Percentiles rank a stretch among this genome's conserved stretches.
phyloP scores from a whole-genome alignment of 2,329 filamentous ascomycete genomes.

The Aspergillus unguis region DNA sequence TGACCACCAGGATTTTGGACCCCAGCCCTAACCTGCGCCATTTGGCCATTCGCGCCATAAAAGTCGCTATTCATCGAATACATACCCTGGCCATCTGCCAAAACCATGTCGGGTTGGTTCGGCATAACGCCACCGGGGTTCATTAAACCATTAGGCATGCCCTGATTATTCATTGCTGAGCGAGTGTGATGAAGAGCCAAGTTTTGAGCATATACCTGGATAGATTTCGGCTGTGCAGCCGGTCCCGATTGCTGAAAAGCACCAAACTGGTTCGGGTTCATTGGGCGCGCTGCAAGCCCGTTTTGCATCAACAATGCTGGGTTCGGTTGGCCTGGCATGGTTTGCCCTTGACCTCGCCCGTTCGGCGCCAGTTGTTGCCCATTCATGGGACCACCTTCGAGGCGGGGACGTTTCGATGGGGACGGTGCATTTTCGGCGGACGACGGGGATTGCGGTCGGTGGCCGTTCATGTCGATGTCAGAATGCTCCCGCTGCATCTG shows the following conservation, averaged over 20 bases:
- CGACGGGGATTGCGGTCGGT: constrained; percentile 75
- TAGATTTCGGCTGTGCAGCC: constrained; percentile 72
- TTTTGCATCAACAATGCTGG: constrained; percentile 54
- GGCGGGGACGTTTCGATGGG: constrained; percentile 81
- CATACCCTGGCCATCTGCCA: constrained; percentile 57
- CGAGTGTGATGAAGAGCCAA: constrained; percentile 75
- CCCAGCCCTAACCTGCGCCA: constrained; percentile 44
- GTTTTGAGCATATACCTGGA: constrained; percentile 82
- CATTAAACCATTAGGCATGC: constrained; percentile 69
- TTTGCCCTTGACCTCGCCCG: constrained; percentile 64
- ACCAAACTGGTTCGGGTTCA: constrained; percentile 75
- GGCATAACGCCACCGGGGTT: constrained; percentile 60
- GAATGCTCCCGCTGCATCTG: constrained; percentile 87
- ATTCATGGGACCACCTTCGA: constrained; percentile 72
- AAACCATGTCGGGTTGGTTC: constrained; percentile 79
- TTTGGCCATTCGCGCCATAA: constrained; percentile 56
- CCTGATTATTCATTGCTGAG: constrained; percentile 74
- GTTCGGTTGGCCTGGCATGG: constrained; percentile 65
- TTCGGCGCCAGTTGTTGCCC: constrained; percentile 75
- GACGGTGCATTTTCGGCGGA: constrained; percentile 86
- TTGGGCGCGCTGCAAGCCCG: constrained; percentile 70
- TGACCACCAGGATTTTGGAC: constrained; percentile 42
- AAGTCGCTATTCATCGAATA: constrained; percentile 51
- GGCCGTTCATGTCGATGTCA: constrained; percentile 78
- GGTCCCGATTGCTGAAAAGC: constrained; percentile 55